phyloP scores from a whole-genome alignment of 129 eudicot genomes.

The Cynara cardunculus region DNA sequence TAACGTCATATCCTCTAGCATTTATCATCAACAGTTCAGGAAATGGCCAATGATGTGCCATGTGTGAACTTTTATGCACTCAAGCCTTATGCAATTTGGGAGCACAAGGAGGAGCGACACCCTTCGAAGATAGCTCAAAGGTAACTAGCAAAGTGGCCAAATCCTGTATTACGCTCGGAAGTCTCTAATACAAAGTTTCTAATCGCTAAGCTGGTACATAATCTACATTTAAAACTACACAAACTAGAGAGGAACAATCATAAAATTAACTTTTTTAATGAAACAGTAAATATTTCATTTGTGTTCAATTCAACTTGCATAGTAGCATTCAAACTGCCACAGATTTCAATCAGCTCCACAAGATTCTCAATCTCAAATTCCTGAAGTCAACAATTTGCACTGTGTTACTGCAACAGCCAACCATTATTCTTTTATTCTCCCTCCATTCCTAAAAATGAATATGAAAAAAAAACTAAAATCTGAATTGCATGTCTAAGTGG shows the following conservation, averaged over 20 bases:
- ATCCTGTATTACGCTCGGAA: neutral
- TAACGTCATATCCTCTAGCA: neutral
- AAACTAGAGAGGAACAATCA: neutral
- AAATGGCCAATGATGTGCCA: neutral
- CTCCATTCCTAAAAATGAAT: neutral
- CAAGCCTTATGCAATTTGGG: neutral
- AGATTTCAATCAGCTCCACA: neutral
- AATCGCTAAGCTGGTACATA: neutral
- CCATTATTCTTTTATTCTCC: neutral
- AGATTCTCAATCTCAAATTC: slow-evolving; percentile 8
- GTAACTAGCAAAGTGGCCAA: neutral
- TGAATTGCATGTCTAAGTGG: slow-evolving; percentile 2
- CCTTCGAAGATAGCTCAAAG: neutral
- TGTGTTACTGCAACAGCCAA: neutral
- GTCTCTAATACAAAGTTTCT: neutral
- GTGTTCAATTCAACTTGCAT: neutral
- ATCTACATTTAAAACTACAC: neutral
- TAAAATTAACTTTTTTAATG: neutral
- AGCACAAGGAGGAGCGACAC: neutral
- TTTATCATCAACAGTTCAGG: neutral
- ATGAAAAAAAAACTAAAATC: neutral
- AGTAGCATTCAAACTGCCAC: neutral
- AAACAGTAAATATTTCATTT: neutral
- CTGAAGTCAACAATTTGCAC: neutral
- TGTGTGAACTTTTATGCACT: neutral